Base-by-base conservation (phyloP, 2,329 filamentous ascomycete species). In the Acephala macrosclerotiorum region DNA sequence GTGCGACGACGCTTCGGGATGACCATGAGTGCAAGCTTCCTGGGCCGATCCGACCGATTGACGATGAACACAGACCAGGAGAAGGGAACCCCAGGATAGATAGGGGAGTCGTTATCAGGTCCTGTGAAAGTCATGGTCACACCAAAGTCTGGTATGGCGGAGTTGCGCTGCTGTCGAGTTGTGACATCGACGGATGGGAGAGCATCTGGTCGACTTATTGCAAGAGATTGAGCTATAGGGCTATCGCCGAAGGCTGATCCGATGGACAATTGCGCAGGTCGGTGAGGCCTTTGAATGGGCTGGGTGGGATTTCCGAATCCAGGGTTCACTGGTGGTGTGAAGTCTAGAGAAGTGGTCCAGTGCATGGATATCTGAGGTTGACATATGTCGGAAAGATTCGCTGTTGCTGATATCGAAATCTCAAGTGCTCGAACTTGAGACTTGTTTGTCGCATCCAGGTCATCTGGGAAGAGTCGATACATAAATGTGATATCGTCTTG, bases 401-500 rank as follows among this genome's bases (percentile, higher is more conserved):
- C 87, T 18, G 81, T 84, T n/a, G 87, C 88, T 25, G 82, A 80
- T 66, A 93, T 87, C 57, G 83, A 79, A 68, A 92, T 86, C 63
- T 84, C 81, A 12, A 92, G 83, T 67, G 82, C 84, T 65, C 81
- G 82, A 66, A 80, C 80, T 56, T 79, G 80, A 74, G 79, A 83
- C 74, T 80, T 87, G 42, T 80, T 79, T 16, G 70, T 74, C 22
- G 68, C 66, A 55, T 76, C 73, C 63, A 73, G 66, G 22, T 75
- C 71, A 67, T 77, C 74, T 1, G 87, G 87, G 12, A 80, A 79
- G 65, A 93, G 84, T 61, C 86, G 87, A 79, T 93, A 95, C 61
- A 94, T 81, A 71, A 93, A 88, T 1, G 90, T 91, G 67, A 93
- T 80, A 76, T 94, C 91, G 74, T 95, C 92, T 71, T 91, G 89